Evolutionary conservation across 2,329 filamentous ascomycete genomes (phyloP), one percentile per base, ranked within the genome.

Genomic region (Coniochaeta ligniaria): DNA sequence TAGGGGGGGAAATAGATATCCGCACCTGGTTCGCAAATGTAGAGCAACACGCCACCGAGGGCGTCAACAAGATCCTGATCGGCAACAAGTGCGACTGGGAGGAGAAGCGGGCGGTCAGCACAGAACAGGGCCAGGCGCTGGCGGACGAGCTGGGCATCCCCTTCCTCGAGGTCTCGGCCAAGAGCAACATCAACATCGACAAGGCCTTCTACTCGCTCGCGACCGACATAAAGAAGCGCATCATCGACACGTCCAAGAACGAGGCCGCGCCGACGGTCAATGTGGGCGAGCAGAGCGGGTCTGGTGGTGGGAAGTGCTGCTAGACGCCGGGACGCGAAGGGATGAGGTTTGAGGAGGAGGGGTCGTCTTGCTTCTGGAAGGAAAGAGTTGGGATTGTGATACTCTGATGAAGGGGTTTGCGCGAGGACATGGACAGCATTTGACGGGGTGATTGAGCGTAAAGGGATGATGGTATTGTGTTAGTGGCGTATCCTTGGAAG

Each of bases 41-140:
- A 69, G 93, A 97, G 76, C 93, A 96, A 77, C 93, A 99, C 79
- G 95, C 95, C 62, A 96, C 92, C 70, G 95, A 98, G 79, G 95
- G 95, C 71, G 95, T 99, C 73, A 97, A 98, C 86, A 99, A 98
- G 83, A 98, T 99, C 73, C 85, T 99, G 67, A 97, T 99, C 68
- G 95, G 95, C 74, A 99, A 99, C 85, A 99, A 99, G 80, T 99
- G 95, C 80, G 95, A 99, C 78, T 98, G 95, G 95, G 95, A 98
- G 78, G 95, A 99, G 80, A 98, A 98, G 84, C 89, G 95, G 68
- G 92, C 91, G 60, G 90, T 99, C 47, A 92, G 91, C 57, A 96
- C 90, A 62, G 93, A 97, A 75, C 89, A 92, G 72, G 95, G 95
- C 69, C 93, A 99, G 76, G 88, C 89, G 66, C 85, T 99, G 60